phyloP scores from a whole-genome alignment of 768 basidiomycete species.

The Candolleomyces eurysporus region DNA sequence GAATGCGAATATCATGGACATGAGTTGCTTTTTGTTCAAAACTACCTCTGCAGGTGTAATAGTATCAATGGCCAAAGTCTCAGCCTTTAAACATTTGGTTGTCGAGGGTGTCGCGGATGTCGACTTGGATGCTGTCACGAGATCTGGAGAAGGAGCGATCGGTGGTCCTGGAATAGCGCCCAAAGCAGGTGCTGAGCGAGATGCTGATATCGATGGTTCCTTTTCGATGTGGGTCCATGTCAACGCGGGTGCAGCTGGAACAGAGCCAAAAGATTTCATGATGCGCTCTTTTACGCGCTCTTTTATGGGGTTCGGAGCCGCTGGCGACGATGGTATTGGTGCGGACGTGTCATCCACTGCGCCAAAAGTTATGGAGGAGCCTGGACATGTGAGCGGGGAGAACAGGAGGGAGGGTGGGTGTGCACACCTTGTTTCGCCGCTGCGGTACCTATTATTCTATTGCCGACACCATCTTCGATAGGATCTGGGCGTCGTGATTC shows the following conservation, averaged over 20 bases:
- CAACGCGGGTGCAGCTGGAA: slow-evolving; percentile 42
- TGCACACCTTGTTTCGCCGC: slow-evolving; percentile 67
- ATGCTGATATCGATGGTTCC: slow-evolving; percentile 47
- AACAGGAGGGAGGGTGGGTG: slow-evolving; percentile 7
- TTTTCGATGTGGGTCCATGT: slow-evolving; percentile 55
- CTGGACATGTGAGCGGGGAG: slow-evolving; percentile 29
- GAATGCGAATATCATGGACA: no score
- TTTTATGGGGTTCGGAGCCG: slow-evolving; percentile 65
- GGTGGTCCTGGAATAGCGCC: slow-evolving; percentile 28
- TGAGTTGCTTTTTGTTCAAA: no score
- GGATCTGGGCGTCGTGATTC: slow-evolving; percentile 78
- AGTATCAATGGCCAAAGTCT: no score
- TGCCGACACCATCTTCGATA: slow-evolving; percentile 77
- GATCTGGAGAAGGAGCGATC: slow-evolving; percentile 32
- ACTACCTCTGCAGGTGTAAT: no score
- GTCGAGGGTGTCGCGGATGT: background rate
- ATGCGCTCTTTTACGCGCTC: no score
- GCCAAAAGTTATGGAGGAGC: slow-evolving; percentile 80
- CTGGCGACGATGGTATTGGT: slow-evolving; percentile 81
- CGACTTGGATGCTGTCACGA: slow-evolving; percentile 19
- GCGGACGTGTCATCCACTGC: slow-evolving; percentile 82
- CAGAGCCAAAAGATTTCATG: slow-evolving; percentile 81
- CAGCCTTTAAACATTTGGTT: no score
- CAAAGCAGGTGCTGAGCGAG: slow-evolving; percentile 30
- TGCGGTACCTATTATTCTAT: slow-evolving; percentile 57